These are phyloP conservation scores for Spathaspora sp. DNA, from an alignment of 805 yeast genomes.

Conservation along the genomic window DNA sequence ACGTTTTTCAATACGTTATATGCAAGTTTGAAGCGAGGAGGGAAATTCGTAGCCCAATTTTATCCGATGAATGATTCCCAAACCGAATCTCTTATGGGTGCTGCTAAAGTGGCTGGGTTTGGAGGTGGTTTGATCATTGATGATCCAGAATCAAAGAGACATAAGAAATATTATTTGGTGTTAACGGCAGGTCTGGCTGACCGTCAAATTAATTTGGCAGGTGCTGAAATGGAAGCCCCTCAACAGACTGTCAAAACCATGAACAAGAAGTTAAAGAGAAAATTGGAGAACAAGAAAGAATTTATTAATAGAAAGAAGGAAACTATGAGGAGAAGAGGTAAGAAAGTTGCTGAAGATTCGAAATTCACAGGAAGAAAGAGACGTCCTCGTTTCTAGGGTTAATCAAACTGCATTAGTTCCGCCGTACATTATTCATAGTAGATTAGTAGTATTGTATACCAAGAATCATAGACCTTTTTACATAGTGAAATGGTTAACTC, in stretches of 20 bases:
- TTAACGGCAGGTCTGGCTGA: conserved; percentile 83
- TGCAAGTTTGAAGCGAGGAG: conserved; percentile 85
- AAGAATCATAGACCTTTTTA: background rate
- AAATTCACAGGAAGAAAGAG: conserved; percentile 82
- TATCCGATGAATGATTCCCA: conserved; percentile 91
- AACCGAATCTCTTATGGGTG: conserved; percentile 66
- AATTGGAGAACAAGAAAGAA: conserved; percentile 71
- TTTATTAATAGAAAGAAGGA: conserved; percentile 90
- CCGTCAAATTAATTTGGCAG: conserved; percentile 68
- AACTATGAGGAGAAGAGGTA: conserved; percentile 87
- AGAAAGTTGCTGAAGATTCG: conserved; percentile 82
- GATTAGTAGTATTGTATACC: background rate
- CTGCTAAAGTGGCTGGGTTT: conserved; percentile 93
- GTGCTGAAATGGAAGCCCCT: conserved; percentile 76
- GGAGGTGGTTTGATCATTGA: conserved; percentile 94
- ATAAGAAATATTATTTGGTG: conserved; percentile 87
- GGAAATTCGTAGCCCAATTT: conserved; percentile 95
- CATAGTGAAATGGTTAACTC: background rate
- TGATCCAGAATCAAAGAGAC: conserved; percentile 88
- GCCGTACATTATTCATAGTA: background rate
- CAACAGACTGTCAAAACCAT: conserved; percentile 30
- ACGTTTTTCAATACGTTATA: conserved; percentile 85
- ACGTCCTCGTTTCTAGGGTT: conserved; percentile 35
- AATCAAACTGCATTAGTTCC: background rate
- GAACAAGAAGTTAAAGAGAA: conserved; percentile 38